Conservation (phyloP, 169 alveolate species). For the Cryptosporidium sp. region DNA sequence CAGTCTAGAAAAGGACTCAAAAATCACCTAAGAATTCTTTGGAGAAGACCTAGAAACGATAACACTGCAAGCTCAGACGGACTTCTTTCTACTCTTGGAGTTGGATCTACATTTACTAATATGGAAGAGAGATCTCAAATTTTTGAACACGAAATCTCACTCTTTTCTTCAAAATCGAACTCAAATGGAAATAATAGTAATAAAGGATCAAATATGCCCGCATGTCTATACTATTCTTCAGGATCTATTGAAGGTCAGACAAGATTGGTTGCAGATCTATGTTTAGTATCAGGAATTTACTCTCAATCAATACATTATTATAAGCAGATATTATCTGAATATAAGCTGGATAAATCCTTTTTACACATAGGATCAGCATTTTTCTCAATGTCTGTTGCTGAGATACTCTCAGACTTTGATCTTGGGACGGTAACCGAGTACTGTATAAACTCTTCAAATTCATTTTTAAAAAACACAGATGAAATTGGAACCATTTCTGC, state of each 20-base stretch:
- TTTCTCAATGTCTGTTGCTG: constrained; percentile 31
- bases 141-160: constrained; percentile 56
- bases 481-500: constrained; percentile 14
- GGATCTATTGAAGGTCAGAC: constrained; percentile 63
- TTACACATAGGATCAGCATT: constrained; percentile 61
- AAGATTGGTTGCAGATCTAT: constrained; percentile 52
- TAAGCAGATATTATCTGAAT: constrained; percentile 57
- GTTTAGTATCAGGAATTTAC: constrained; percentile 34
- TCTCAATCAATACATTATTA: constrained; percentile 49
- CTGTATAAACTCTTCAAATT: constrained; percentile 35
- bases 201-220: neutral
- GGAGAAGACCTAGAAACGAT: constrained; percentile 74
- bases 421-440: constrained; percentile 29
- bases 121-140: constrained; percentile 63
- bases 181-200: neutral
- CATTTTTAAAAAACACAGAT: constrained; percentile 19
- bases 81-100: constrained; percentile 54
- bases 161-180: constrained; percentile 19
- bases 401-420: constrained; percentile 15
- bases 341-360: constrained; percentile 60
- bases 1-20: constrained; percentile 72
- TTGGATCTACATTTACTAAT: constrained; percentile 47
- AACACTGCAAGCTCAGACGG: constrained; percentile 23
- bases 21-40: constrained; percentile 52
- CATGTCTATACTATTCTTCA: constrained; percentile 13